A percentile compares a stretch with the other conserved stretches of the same genome.
These are phyloP conservation scores for Pseudogymnoascus sp. DNA, from an alignment of 2,329 filamentous ascomycete genomes.

Conservation along the genomic window DNA sequence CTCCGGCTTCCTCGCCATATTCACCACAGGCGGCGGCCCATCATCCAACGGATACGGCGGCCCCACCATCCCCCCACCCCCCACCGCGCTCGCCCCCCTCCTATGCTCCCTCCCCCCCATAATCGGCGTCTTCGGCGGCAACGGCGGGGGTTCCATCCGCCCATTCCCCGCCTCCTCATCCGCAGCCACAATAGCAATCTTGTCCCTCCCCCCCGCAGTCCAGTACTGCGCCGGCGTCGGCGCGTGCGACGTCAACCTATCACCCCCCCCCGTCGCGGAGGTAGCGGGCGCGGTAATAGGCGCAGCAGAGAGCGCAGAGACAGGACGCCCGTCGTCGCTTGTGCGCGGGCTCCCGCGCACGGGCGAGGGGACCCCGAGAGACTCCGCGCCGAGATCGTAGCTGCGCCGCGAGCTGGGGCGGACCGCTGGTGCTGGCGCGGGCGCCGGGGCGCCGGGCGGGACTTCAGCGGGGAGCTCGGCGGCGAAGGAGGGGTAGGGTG, in stretches of 20 bases:
- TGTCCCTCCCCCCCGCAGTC: conserved; percentile 52
- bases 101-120: conserved; percentile 18
- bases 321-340: conserved; percentile 29
- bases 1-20: conserved; percentile 72
- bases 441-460: conserved; percentile 20
- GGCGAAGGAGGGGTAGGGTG: conserved; percentile 23
- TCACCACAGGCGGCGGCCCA: conserved; percentile 73
- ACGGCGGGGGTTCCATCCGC: conserved; percentile 43
- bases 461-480: conserved; percentile 53
- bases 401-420: conserved; percentile 19
- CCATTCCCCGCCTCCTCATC: conserved; percentile 37
- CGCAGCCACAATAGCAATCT: conserved; percentile 53
- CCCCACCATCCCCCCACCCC: conserved; percentile 25
- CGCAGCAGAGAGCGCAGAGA: conserved; percentile 12
- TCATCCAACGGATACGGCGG: conserved; percentile 77
- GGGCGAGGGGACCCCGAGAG: conserved; percentile 19
- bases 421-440: neutral
- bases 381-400: conserved; percentile 26
- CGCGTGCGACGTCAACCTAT: conserved; percentile 47
- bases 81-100: neutral
- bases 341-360: conserved; percentile 32
- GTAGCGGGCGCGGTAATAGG: no score
- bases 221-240: conserved; percentile 52
- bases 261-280: no score
- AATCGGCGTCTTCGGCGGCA: conserved; percentile 71